phyloP scores from a whole-genome alignment of 768 basidiomycete genomes.

The Pulveroboletus sp. region DNA sequence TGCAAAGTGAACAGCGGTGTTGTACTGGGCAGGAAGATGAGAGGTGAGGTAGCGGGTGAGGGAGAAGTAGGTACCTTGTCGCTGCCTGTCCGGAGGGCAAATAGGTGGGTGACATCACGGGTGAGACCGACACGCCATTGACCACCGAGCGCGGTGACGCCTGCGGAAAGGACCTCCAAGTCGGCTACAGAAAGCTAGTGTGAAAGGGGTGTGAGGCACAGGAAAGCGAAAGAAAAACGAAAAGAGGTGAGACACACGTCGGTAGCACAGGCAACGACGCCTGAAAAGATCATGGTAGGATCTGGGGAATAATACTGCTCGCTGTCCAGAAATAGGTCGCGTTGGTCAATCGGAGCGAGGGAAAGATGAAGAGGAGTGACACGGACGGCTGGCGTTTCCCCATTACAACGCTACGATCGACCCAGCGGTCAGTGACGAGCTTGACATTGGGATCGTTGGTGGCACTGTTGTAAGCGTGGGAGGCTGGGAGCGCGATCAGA shows the following conservation, averaged over 20 bases:
- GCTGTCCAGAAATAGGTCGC: constrained; percentile 26
- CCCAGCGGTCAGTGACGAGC: constrained; percentile 53
- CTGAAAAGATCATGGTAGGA: constrained; percentile 77
- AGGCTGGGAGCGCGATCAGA: constrained; percentile 47
- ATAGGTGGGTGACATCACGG: constrained; percentile 83
- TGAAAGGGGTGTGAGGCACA: neutral
- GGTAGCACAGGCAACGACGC: constrained; percentile 66
- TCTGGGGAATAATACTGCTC: constrained; percentile 69
- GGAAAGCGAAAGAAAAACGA: neutral
- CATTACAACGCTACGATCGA: constrained; percentile 58
- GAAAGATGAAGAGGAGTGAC: neutral
- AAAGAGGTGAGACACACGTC: constrained; percentile 42
- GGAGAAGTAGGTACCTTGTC: constrained; percentile 31
- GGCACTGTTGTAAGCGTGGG: constrained; percentile 36
- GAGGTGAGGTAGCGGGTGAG: neutral
- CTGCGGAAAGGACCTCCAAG: constrained; percentile 66
- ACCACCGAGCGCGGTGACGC: constrained; percentile 73
- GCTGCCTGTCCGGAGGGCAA: constrained; percentile 50
- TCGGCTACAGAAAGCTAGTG: constrained; percentile 56
- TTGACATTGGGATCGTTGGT: constrained; percentile 35
- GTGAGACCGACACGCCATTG: constrained; percentile 76
- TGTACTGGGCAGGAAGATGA: constrained; percentile 28
- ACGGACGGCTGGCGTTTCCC: constrained; percentile 51
- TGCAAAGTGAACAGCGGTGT: constrained; percentile 53
- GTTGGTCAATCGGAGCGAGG: neutral